Percentiles rank a stretch among this genome's conserved stretches.
These are phyloP conservation scores for Rhizopogon rudus DNA, from an alignment of 768 basidiomycete genomes.

Conservation along the genomic window DNA sequence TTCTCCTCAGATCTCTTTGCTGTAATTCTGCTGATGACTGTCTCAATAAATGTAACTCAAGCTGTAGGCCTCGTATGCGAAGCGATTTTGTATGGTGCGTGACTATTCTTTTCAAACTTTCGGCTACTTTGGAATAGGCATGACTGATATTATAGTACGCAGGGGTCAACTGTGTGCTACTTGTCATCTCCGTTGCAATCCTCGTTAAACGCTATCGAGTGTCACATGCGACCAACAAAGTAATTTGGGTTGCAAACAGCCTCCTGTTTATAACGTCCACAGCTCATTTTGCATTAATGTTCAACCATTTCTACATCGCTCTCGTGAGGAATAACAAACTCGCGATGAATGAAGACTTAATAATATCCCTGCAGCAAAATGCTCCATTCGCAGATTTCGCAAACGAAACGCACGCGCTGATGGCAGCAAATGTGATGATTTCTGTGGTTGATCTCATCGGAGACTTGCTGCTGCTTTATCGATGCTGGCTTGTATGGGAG, in stretches of 20 bases:
- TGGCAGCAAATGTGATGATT: conserved; percentile 21
- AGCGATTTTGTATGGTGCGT: conserved; percentile 20
- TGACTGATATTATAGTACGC: background rate
- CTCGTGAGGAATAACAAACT: conserved; percentile 14
- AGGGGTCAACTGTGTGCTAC: conserved; percentile 11
- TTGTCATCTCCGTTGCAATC: conserved; percentile 9
- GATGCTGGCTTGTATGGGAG: conserved; percentile 29
- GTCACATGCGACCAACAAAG: background rate
- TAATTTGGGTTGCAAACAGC: conserved; percentile 8
- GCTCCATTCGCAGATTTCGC: conserved; percentile 13
- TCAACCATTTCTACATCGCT: conserved; percentile 14
- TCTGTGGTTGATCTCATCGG: conserved; percentile 20
- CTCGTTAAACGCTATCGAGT: conserved; percentile 4
- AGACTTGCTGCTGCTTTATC: conserved; percentile 24
- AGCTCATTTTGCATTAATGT: conserved; percentile 15
- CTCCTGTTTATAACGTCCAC: conserved; percentile 14
- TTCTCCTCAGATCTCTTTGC: background rate
- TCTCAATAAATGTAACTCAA: background rate
- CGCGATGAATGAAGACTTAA: background rate
- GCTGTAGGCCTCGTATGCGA: conserved; percentile 20
- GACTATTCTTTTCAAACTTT: background rate
- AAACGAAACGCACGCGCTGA: conserved; percentile 14
- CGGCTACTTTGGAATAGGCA: background rate
- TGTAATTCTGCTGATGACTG: background rate
- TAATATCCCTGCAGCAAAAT: conserved; percentile 3